Base-by-base conservation (phyloP, 139 green algal species). In the Chlorella sorokiniana region DNA sequence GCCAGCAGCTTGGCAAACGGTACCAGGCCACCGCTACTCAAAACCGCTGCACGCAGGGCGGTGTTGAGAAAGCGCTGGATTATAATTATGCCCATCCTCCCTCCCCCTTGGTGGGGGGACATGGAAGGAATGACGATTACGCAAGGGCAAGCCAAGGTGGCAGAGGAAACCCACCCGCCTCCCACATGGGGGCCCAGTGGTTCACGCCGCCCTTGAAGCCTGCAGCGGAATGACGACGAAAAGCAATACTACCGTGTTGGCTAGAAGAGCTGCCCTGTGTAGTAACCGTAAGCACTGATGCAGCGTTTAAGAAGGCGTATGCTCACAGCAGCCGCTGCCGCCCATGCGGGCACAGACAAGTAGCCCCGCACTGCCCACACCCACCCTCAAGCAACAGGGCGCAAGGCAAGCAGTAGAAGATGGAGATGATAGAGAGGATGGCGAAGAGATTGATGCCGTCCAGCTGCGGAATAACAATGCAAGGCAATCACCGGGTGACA, bases 361-460 rank as follows among this genome's bases (percentile, higher is more conserved):
- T 14, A 38, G n/a, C 10, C 61, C 2, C 22, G 11, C 61, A 37
- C 61, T 38, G 14, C 9, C 33, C 27, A 40, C n/a, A 37, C 76
- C 20, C 44, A 83, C 89, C 79, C 86, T 98, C 94, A 40, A 96
- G 75, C 18, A 90, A 23, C 37, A 93, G 51, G 0, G 93, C 91
- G 11, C 88, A 87, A 31, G 94, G 94, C n/a, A 88, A 73, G 81
- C 91, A 95, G 85, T 92, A 96, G 5, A 96, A 4, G 38, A 97
- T 86, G 18, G 92, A 95, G 1, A 91, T 88, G 67, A 97, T 94
- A 77, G 91, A 95, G 64, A 98, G 93, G 67, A 97, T 87, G 29
- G 90, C 94, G 87, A 97, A 98, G 68, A 98, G 89, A 88, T 98
- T 98, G 88, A 97, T 98, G 71, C 94, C 94, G 70, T 97, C 93